Conservation (phyloP, 306 rosid genomes). For the Prosopis cineraria region DNA sequence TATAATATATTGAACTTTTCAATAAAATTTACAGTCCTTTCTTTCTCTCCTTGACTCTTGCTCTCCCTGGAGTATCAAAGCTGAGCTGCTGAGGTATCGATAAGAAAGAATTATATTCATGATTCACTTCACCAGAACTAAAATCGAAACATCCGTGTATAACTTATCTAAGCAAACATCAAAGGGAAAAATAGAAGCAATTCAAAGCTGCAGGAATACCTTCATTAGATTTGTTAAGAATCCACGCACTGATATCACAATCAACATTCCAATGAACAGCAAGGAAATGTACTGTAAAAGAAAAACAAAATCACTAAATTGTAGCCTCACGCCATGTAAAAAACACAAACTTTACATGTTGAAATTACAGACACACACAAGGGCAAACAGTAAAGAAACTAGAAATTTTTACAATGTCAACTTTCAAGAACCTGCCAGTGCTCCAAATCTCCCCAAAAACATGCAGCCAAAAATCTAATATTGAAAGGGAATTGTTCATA, state of each 20-base stretch:
- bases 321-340: conserved; percentile 17
- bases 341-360: neutral
- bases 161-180: conserved; percentile 23
- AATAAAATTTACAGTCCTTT: neutral
- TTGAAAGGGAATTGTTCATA: neutral
- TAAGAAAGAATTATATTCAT: neutral
- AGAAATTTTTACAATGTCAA: neutral
- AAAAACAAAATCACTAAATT: conserved; percentile 28
- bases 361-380: neutral
- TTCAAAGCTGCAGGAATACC: conserved; percentile 56
- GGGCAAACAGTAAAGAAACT: neutral
- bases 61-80: neutral
- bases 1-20: neutral
- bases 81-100: neutral
- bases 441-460: neutral
- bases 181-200: conserved; percentile 26
- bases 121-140: neutral
- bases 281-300: conserved; percentile 81
- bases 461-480: neutral
- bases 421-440: neutral
- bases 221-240: conserved; percentile 96
- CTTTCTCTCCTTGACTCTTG: neutral
- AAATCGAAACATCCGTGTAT: conserved; percentile 2
- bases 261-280: conserved; percentile 88
- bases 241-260: conserved; percentile 93